Conservation (phyloP, 1,139 yeast species). For the Wickerhamiella pararugosa region DNA sequence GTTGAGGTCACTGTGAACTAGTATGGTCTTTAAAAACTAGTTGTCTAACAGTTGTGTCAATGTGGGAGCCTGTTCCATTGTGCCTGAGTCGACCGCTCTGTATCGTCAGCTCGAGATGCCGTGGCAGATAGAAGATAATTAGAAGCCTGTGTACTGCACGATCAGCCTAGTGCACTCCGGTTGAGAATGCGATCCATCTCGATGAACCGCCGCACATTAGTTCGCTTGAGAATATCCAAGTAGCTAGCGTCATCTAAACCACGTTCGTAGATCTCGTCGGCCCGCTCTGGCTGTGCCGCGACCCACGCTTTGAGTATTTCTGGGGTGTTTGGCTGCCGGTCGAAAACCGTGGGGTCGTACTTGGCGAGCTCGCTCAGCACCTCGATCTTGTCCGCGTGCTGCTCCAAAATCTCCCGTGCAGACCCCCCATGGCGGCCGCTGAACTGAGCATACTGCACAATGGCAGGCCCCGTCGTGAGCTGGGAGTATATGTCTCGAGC, state of each 20-base stretch:
- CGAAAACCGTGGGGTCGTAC: constrained; percentile 6
- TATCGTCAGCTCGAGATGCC: too few species aligned
- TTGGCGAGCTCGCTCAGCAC: constrained; percentile 8
- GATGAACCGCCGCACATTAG: constrained; percentile 12
- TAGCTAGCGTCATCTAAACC: constrained; percentile 8
- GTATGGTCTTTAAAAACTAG: too few species aligned
- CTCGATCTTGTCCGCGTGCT: background rate
- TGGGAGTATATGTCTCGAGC: constrained; percentile 11
- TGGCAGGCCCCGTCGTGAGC: background rate
- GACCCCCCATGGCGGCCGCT: background rate
- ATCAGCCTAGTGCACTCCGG: too few species aligned
- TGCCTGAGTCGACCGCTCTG: too few species aligned
- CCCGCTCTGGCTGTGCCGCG: constrained; percentile 8
- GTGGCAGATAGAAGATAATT: too few species aligned
- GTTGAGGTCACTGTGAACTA: too few species aligned
- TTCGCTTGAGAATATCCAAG: constrained; percentile 8
- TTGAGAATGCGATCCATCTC: constrained; percentile 11
- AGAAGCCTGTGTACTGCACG: too few species aligned
- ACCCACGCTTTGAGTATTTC: constrained; percentile 10
- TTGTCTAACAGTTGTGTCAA: too few species aligned
- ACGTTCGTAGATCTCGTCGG: constrained; percentile 9
- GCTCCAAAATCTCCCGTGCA: background rate
- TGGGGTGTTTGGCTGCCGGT: constrained; percentile 1
- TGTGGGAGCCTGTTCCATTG: too few species aligned
- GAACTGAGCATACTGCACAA: constrained; percentile 8